Percentiles rank a stretch among this genome's conserved stretches.
These are phyloP conservation scores for Albizia julibrissin DNA, from an alignment of 306 rosid species.

Conservation along the genomic window DNA sequence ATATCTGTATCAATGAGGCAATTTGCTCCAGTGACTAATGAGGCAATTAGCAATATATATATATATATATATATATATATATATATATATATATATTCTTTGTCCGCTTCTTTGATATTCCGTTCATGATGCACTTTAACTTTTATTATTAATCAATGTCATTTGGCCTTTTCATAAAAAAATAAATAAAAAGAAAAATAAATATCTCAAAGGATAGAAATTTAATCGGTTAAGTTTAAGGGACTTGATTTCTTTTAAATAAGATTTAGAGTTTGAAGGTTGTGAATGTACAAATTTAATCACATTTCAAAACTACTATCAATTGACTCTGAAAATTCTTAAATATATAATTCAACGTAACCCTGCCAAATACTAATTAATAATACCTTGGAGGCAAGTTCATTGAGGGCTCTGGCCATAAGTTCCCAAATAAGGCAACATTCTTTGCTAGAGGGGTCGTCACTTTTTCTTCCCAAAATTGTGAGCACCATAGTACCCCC, in stretches of 20 bases:
- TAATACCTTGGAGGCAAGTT: not conserved
- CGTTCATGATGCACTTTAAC: too few relatives aligned
- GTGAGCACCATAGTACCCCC: not conserved
- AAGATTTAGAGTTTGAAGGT: not conserved
- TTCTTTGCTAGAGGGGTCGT: not conserved
- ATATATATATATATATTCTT: too few relatives aligned
- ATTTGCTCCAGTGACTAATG: too few relatives aligned
- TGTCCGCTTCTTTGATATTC: too few relatives aligned
- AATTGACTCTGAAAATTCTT: too few relatives aligned
- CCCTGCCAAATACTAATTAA: not conserved
- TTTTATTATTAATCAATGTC: too few relatives aligned
- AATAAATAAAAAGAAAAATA: rapidly evolving
- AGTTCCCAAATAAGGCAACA: not conserved
- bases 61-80: too few relatives aligned
- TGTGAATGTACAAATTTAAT: not conserved
- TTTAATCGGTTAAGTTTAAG: not conserved
- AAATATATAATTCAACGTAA: too few relatives aligned
- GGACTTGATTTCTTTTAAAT: not conserved
- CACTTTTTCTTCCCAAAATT: not conserved
- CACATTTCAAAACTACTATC: too few relatives aligned
- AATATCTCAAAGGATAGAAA: not conserved
- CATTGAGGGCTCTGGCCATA: not conserved
- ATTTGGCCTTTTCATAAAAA: too few relatives aligned
- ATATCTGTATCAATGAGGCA: too few relatives aligned
- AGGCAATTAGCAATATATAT: too few relatives aligned